Evolutionary conservation across 345 rosid genomes (phyloP).

Genomic region (Salix purpurea): DNA sequence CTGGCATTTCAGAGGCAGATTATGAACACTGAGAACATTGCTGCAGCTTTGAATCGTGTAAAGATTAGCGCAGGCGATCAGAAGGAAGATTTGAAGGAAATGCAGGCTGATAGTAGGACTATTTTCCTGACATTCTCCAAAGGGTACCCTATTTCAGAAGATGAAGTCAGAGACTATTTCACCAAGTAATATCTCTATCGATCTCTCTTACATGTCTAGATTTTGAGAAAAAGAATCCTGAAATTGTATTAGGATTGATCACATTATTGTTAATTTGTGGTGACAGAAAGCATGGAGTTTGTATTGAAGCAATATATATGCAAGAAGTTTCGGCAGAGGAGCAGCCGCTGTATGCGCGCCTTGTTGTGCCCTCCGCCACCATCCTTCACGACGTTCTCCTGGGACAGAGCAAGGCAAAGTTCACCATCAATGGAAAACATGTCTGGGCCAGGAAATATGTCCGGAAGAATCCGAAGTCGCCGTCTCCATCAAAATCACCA

Average conservation of each 20-base stretch:
- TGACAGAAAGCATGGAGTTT: constrained; percentile 49
- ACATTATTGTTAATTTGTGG: background rate
- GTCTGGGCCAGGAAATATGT: constrained; percentile 56
- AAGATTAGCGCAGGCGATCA: background rate
- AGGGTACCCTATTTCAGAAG: constrained; percentile 58
- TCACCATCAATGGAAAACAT: constrained; percentile 69
- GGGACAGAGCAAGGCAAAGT: constrained; percentile 42
- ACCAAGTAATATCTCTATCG: constrained; percentile 31
- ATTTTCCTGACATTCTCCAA: constrained; percentile 72
- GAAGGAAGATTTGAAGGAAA: background rate
- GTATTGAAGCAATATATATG: constrained; percentile 49
- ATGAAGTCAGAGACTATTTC: constrained; percentile 53
- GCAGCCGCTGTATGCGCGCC: constrained; percentile 50
- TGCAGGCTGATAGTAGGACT: constrained; percentile 42
- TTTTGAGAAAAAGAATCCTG: too few species aligned
- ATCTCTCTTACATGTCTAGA: background rate
- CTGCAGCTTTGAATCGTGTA: constrained; percentile 1
- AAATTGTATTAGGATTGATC: background rate
- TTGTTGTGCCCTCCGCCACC: constrained; percentile 35
- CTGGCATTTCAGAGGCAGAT: background rate
- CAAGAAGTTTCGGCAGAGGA: constrained; percentile 36
- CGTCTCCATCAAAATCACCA: background rate
- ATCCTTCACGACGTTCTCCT: constrained; percentile 28
- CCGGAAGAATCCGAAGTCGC: constrained; percentile 10
- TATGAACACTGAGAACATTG: constrained; percentile 9